These are phyloP conservation scores for Kentomonas sorsogonicus DNA, from an alignment of 208 protist species.

Conservation along the genomic window DNA sequence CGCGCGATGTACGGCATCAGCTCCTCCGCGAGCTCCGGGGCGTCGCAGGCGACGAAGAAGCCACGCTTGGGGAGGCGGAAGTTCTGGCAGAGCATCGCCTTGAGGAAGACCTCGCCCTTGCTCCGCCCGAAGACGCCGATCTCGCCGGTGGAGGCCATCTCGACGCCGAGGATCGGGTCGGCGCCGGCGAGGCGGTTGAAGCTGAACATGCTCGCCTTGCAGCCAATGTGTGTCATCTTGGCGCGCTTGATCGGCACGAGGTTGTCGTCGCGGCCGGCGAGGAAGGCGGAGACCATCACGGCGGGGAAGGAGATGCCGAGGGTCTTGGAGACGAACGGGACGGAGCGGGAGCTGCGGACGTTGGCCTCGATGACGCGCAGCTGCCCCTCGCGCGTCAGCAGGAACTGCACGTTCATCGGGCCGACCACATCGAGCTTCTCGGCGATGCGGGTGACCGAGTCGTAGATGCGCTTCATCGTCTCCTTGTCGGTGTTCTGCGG, in stretches of 20 bases:
- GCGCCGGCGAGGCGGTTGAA: constrained; percentile 96
- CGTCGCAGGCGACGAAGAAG: constrained; percentile 86
- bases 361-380: constrained; percentile 97
- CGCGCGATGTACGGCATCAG: constrained; percentile 53
- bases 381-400: constrained; percentile 94
- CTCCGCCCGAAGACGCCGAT: constrained; percentile 94
- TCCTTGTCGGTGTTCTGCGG: constrained; percentile 84
- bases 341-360: constrained; percentile 95
- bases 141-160: constrained; percentile 97
- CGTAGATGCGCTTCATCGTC: constrained; percentile 78
- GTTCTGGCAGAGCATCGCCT: constrained; percentile 84
- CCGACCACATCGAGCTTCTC: constrained; percentile 91
- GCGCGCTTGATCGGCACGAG: constrained; percentile 81
- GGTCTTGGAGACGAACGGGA: constrained; percentile 98
- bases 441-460: constrained; percentile 85
- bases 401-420: constrained; percentile 99
- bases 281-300: constrained; percentile 81
- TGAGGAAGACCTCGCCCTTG: constrained; percentile 87
- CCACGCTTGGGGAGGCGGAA: constrained; percentile 68
- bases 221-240: constrained; percentile 89
- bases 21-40: constrained; percentile 32
- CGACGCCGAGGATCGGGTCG: constrained; percentile 98
- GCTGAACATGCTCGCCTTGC: constrained; percentile 98
- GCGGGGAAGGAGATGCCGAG: constrained; percentile 93
- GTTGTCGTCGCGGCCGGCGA: constrained; percentile 59